Conservation (phyloP, 2,329 filamentous ascomycete genomes). For the Epichloe baconii region DNA sequence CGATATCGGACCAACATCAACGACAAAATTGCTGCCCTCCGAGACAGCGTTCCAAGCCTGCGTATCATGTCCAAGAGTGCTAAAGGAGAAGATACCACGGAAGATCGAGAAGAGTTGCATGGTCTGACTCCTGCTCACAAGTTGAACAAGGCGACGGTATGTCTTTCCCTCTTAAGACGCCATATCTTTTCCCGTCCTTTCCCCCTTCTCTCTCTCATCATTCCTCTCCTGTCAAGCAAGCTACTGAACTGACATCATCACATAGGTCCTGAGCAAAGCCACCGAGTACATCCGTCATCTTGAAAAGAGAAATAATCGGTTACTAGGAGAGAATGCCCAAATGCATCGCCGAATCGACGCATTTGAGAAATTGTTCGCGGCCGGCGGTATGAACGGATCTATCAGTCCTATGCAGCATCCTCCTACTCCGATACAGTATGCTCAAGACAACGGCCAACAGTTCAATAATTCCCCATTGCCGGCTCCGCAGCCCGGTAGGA, state of each 20-base stretch:
- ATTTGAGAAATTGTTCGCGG: conserved; percentile 68
- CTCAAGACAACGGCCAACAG: conserved; percentile 27
- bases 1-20: conserved; percentile 92
- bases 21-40: conserved; percentile 85
- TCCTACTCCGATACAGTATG: conserved; percentile 39
- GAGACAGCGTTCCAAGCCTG: conserved; percentile 84
- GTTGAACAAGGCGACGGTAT: conserved; percentile 87
- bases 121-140: conserved; percentile 82
- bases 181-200: not conserved
- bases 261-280: conserved; percentile 70
- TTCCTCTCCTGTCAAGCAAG: not conserved
- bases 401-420: conserved; percentile 42
- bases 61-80: conserved; percentile 69
- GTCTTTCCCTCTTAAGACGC: conserved; percentile 5
- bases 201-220: not conserved
- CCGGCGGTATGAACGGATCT: conserved; percentile 54
- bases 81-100: conserved; percentile 52
- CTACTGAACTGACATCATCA: conserved; percentile 1
- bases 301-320: conserved; percentile 74
- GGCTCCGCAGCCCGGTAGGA: conserved; percentile 22
- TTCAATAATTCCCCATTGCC: conserved; percentile 33
- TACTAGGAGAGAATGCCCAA: conserved; percentile 67
- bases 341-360: conserved; percentile 67
- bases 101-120: conserved; percentile 61
- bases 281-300: conserved; percentile 93